Percentiles rank a stretch among this genome's conserved stretches.
These are phyloP conservation scores for Erythrophleum ivorense DNA, from an alignment of 331 rosid species.

Conservation along the genomic window DNA sequence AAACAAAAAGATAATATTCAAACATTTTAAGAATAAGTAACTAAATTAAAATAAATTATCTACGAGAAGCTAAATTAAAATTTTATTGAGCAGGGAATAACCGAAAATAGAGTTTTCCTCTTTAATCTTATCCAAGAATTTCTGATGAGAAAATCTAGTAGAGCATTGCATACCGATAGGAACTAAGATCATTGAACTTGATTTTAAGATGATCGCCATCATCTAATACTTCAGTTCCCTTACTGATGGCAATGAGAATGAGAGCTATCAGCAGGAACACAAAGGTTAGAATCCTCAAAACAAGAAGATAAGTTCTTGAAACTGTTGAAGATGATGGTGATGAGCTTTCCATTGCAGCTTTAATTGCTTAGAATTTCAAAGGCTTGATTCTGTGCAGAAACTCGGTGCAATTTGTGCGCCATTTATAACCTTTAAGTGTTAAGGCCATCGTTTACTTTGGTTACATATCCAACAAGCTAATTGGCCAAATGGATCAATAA, in stretches of 20 bases:
- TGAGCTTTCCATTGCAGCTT: neutral
- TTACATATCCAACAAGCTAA: neutral
- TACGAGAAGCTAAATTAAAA: neutral
- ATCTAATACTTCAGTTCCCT: neutral
- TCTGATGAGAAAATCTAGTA: too few species aligned
- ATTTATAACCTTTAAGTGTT: slow-evolving; percentile 27
- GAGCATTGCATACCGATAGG: slow-evolving; percentile 47
- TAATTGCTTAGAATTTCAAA: neutral
- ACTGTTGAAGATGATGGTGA: slow-evolving; percentile 39
- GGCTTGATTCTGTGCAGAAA: neutral
- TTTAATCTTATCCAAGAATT: too few species aligned
- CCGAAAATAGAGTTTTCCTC: neutral
- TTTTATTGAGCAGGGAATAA: neutral
- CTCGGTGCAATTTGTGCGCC: neutral
- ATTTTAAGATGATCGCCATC: neutral
- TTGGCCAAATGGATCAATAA: neutral
- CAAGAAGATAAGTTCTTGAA: slow-evolving; percentile 45
- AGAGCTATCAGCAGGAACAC: slow-evolving; percentile 60
- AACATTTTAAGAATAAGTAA: too few species aligned
- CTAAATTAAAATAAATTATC: neutral
- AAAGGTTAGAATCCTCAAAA: slow-evolving; percentile 58
- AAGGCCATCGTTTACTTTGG: neutral
- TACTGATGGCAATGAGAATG: slow-evolving; percentile 48
- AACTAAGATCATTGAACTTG: slow-evolving; percentile 44
- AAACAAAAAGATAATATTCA: too few species aligned